Evolutionary conservation across 2,329 filamentous ascomycete species (phyloP), one percentile per base, ranked within the genome.

Genomic region (Aureobasidium namibiae): DNA sequence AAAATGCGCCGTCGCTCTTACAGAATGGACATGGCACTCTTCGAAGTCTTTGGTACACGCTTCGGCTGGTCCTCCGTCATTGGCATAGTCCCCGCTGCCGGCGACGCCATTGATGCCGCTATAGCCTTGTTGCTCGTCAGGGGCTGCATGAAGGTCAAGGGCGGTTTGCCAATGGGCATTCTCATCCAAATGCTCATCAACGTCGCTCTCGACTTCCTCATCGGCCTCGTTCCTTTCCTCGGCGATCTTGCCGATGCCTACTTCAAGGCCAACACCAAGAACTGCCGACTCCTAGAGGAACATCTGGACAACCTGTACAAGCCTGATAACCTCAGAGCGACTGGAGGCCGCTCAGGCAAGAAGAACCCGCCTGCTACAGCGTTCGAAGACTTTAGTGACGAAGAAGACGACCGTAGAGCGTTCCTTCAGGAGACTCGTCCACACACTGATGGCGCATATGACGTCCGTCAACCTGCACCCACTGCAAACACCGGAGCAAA

Each of bases 41-140:
- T 92, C 77, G 91, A 83, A 68, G 83, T 90, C 69, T 83, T 88
- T 64, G 90, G 91, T 44, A 81, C 95, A 61, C 83, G 86, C 60
- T 92, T 97, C 69, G 94, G 94, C 58, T 96, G 91, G 90, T 84
- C 89, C 54, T 88, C 87, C 66, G 82, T 96, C 60, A 89, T 97
- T 67, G 94, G 87, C 14, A 70, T 97, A 8, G 73, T 97, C 58
- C 94, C 94, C 66, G 83, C 83, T 82, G 76, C 88, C 63, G 92
- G 92, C 49, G 92, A 96, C 71, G 80, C 80, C 10, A 72, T 87
- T 14, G 92, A 96, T 69, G 77, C 83, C 9, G 76, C 89, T 52
- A 79, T 96, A 68, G 88, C 89, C 10, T 72, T 90, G 61, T 84
- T 89, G 74, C 84, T 97, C 9, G 78, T 95, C 63, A 80, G 79